Base-by-base conservation (phyloP, 164 flowering plant genomes). In the Annona squamosa region DNA sequence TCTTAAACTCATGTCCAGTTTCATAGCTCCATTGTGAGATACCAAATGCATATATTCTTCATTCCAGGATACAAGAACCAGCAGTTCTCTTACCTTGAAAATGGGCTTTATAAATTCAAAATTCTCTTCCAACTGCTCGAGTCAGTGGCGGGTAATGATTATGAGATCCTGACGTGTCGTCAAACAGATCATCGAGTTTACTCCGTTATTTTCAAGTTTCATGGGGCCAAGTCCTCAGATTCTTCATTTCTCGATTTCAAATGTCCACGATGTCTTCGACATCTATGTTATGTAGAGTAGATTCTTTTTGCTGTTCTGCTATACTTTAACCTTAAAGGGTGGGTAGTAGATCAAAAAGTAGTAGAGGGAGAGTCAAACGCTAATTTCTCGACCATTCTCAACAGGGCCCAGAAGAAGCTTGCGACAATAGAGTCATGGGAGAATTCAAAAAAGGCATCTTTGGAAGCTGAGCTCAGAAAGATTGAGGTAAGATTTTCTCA, bases 381-480 rank as follows among this genome's bases (percentile, higher is more conserved):
- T 26, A 26, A 26, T 26, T 26, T 26, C 37, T 26, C 13, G 3
- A 52, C 59, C 13, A 10, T 52, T 52, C 13, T 52, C 9, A 72
- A 74, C 88, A 91, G 97, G 84, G 91, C 93, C 9, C 80, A 84
- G 59, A 89, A 84, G 69, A 86, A 86, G 79, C 69, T 86, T 44
- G 82, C 92, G 13, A 66, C 70, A n/a, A 77, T 90, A 68, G 73
- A 16, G 7, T 78, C 97, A 37, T 89, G 95, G 97, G 97, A 92
- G 75, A 90, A 87, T 79, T 78, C 83, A 77, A 84, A 83, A 77
- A 90, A 84, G 76, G 93, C 93, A 61, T 63, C 82, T 19, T 43
- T 89, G 10, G 93, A 92, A 84, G 91, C 91, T 37, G 46, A 84
- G 44, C 82, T 92, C 71, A 87, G 74, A 65, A 81, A 82, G 63